These are phyloP conservation scores for Tardiomyces blankii DNA, from an alignment of 1,139 yeast genomes.

Conservation along the genomic window DNA sequence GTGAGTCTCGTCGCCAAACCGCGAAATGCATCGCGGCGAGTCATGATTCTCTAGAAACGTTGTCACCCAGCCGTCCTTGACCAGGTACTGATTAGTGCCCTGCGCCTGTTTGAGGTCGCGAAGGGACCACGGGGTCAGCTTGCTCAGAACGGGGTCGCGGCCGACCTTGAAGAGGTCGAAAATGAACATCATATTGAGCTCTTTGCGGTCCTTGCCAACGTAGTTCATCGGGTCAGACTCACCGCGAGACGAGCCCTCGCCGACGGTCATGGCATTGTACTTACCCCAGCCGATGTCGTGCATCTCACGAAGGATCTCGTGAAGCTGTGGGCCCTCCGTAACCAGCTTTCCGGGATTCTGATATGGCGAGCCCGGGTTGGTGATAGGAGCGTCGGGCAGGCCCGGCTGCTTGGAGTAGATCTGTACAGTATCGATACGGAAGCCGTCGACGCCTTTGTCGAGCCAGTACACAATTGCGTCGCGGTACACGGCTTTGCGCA, in stretches of 20 bases:
- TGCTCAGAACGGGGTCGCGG: conserved; percentile 6
- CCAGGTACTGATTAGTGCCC: neutral
- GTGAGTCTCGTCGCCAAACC: conserved; percentile 33
- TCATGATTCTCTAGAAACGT: conserved; percentile 49
- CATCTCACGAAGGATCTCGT: conserved; percentile 48
- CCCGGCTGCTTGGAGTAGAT: conserved; percentile 41
- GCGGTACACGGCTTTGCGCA: conserved; percentile 41
- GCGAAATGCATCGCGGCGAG: conserved; percentile 42
- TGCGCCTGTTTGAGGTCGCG: neutral
- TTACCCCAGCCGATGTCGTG: conserved; percentile 32
- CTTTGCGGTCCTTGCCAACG: conserved; percentile 38
- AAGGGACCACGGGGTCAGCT: neutral
- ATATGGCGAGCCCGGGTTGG: conserved; percentile 30
- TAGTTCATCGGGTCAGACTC: conserved; percentile 27
- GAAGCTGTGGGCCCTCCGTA: conserved; percentile 43
- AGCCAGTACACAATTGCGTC: conserved; percentile 43
- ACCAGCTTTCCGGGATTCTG: conserved; percentile 31
- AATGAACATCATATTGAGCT: conserved; percentile 43
- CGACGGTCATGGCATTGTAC: conserved; percentile 47
- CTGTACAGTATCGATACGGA: conserved; percentile 46
- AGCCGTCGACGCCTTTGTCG: conserved; percentile 47
- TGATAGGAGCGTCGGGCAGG: conserved; percentile 41
- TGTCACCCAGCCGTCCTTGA: conserved; percentile 40
- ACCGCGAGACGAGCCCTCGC: conserved; percentile 25
- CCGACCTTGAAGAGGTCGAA: conserved; percentile 41